Evolutionary conservation across 2,329 filamentous ascomycete genomes (phyloP).

Genomic region (Myriosclerotinia curreyana): DNA sequence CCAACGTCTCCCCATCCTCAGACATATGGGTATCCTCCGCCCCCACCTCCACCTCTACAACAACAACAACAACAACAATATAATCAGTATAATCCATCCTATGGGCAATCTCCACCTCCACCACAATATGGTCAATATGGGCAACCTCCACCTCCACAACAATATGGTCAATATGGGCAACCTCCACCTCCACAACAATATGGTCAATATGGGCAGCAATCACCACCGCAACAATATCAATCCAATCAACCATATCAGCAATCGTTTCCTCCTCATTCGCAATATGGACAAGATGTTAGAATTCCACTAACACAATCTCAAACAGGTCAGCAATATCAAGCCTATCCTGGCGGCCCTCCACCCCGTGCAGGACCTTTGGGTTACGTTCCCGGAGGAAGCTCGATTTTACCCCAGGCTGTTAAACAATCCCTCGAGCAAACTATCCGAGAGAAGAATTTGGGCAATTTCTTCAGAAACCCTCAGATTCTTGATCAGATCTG

Average conservation of each 20-base stretch:
- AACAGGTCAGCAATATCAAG: constrained; percentile 23
- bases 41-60: neutral
- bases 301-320: constrained; percentile 18
- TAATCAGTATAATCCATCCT: neutral
- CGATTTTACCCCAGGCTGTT: constrained; percentile 18
- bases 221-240: constrained; percentile 7
- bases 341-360: constrained; percentile 15
- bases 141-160: constrained; percentile 11
- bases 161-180: constrained; percentile 15
- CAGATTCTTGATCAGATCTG: constrained; percentile 23
- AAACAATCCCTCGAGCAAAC: constrained; percentile 26
- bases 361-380: constrained; percentile 22
- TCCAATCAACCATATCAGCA: neutral
- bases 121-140: neutral
- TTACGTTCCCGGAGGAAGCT: constrained; percentile 13
- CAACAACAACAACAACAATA: constrained; percentile 13
- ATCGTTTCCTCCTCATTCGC: constrained; percentile 5
- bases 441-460: constrained; percentile 25
- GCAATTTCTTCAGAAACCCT: constrained; percentile 20
- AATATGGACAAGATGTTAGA: constrained; percentile 10
- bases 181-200: constrained; percentile 9
- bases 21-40: constrained; percentile 5
- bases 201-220: constrained; percentile 10
- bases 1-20: constrained; percentile 7
- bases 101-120: constrained; percentile 3